A percentile compares a stretch with the other conserved stretches of the same genome.
phyloP scores from a whole-genome alignment of 2,329 filamentous ascomycete species.

The Penicillium vulpinum region DNA sequence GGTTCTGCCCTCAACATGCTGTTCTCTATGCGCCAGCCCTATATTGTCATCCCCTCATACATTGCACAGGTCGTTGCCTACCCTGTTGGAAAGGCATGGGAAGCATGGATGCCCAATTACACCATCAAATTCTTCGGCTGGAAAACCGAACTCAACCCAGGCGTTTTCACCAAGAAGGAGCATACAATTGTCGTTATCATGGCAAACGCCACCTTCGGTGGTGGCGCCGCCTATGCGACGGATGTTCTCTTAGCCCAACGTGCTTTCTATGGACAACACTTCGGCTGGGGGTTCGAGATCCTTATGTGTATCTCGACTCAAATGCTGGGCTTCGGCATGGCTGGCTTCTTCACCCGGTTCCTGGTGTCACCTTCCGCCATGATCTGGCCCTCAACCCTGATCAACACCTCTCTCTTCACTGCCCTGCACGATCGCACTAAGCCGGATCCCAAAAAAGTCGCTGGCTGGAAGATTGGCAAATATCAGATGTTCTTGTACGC shows the following conservation, averaged over 20 bases:
- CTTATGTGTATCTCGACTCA: constrained; percentile 68
- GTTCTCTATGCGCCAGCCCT: constrained; percentile 59
- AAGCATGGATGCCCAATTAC: constrained; percentile 38
- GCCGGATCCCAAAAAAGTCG: constrained; percentile 56
- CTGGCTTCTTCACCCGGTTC: constrained; percentile 66
- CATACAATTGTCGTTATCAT: constrained; percentile 49
- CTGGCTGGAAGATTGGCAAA: constrained; percentile 66
- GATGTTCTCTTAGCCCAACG: constrained; percentile 71
- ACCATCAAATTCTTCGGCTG: constrained; percentile 40
- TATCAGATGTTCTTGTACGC: constrained; percentile 65
- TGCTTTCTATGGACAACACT: constrained; percentile 70
- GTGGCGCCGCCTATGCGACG: constrained; percentile 65
- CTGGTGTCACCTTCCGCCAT: constrained; percentile 61
- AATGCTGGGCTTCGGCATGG: constrained; percentile 68
- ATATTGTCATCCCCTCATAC: constrained; percentile 61
- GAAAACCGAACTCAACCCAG: constrained; percentile 44
- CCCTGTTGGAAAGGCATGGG: constrained; percentile 49
- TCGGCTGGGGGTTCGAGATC: constrained; percentile 66
- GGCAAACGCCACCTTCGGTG: constrained; percentile 68
- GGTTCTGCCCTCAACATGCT: constrained; percentile 64
- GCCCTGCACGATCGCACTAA: constrained; percentile 67
- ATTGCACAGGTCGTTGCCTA: constrained; percentile 64
- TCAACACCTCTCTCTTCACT: constrained; percentile 67
- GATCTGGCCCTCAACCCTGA: constrained; percentile 72
- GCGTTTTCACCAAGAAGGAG: constrained; percentile 51